Evolutionary conservation across 148 eudicot genomes (phyloP).

Genomic region (Heliamphora exappendiculata): DNA sequence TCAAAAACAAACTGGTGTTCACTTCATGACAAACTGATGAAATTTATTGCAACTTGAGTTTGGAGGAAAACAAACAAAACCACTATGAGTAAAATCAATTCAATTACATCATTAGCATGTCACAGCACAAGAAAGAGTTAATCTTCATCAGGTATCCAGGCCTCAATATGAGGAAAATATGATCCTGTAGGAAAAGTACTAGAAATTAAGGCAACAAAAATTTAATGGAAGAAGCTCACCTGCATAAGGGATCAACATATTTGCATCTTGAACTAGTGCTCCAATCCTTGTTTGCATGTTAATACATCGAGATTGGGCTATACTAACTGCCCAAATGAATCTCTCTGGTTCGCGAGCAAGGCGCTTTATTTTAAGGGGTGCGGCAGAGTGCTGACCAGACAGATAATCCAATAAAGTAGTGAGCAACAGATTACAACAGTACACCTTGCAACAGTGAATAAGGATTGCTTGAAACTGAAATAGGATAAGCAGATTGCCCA

Average conservation of each 20-base stretch:
- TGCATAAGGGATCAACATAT: conserved; percentile 91
- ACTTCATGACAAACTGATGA: background rate
- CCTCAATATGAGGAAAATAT: background rate
- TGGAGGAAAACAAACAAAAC: too few relatives aligned
- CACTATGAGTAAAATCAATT: too few relatives aligned
- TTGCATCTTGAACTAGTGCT: conserved; percentile 75
- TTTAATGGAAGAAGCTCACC: conserved; percentile 41
- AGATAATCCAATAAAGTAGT: background rate
- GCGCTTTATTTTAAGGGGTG: conserved; percentile 87
- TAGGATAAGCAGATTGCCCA: conserved; percentile 4
- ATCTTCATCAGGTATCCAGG: conserved; percentile 2
- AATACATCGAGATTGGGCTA: conserved; percentile 82
- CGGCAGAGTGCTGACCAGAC: conserved; percentile 71
- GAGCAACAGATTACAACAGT: conserved; percentile 2
- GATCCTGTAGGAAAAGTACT: background rate
- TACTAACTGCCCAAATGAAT: conserved; percentile 88
- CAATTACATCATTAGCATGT: too few relatives aligned
- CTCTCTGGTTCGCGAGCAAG: conserved; percentile 81
- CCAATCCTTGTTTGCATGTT: conserved; percentile 77
- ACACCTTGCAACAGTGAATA: background rate
- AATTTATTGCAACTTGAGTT: background rate
- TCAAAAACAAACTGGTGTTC: too few relatives aligned
- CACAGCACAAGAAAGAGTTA: too few relatives aligned
- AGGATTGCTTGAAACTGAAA: too few relatives aligned
- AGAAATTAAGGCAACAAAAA: background rate